Percentiles rank a stretch among this genome's conserved stretches.
These are phyloP conservation scores for Colletotrichum incanum DNA, from an alignment of 2,329 filamentous ascomycete species.

Conservation along the genomic window DNA sequence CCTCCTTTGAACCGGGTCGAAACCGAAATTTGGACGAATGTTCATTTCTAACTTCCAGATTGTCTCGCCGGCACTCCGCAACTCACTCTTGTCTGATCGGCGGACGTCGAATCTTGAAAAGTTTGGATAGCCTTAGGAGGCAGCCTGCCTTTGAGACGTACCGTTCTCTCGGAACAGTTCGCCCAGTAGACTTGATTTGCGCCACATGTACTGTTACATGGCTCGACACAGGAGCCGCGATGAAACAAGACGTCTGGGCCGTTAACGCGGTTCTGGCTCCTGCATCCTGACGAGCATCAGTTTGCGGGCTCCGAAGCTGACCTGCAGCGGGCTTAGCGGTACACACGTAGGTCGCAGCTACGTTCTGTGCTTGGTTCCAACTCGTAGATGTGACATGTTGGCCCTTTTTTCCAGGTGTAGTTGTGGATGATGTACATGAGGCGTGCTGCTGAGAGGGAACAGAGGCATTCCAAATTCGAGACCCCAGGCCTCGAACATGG, in stretches of 20 bases:
- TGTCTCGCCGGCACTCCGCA: not conserved
- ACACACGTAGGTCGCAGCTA: not conserved
- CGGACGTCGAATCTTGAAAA: constrained; percentile 12
- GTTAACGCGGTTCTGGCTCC: constrained; percentile 30
- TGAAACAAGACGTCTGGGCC: constrained; percentile 15
- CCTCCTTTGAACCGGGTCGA: not conserved
- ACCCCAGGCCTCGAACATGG: not conserved
- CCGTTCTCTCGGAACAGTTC: not conserved
- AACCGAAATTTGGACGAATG: constrained; percentile 28
- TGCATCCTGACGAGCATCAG: constrained; percentile 8
- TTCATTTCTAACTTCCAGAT: not conserved
- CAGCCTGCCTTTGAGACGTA: not conserved
- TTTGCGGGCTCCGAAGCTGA: not conserved
- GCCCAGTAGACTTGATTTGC: not conserved
- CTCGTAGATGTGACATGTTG: not conserved
- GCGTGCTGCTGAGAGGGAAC: not conserved
- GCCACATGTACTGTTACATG: too few species aligned
- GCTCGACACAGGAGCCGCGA: not conserved
- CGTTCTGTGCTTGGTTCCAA: not conserved
- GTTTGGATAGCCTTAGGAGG: not conserved
- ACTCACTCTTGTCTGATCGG: constrained; percentile 10
- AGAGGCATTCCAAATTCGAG: not conserved
- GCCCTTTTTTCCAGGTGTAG: not conserved
- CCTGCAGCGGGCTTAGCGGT: not conserved
- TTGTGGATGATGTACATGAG: not conserved